These are phyloP conservation scores for carrot (Daucus carota) DNA, from an alignment of 129 eudicot genomes.

Conservation along the genomic window DH1_v3.0 NC_030385.2:27002001-27002500, in stretches of 20 bases:
- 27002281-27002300: background rate
- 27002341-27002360: background rate
- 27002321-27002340: background rate
- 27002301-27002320: background rate
- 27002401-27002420: background rate
- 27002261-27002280: background rate
- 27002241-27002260: background rate
- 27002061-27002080: slow-evolving; percentile 97
- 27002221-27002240: background rate
- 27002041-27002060: slow-evolving; percentile 86
- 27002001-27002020: slow-evolving; percentile 74
- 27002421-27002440: slow-evolving; percentile 48
- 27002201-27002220: background rate
- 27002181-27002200: slow-evolving; percentile 52
- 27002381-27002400: background rate
- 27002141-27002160: slow-evolving; percentile 82
- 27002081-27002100: slow-evolving; percentile 60
- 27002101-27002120: slow-evolving; percentile 61
- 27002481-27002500: slow-evolving; percentile 71
- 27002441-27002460: slow-evolving; percentile 98
- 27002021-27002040: slow-evolving; percentile 98
- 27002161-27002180: slow-evolving; percentile 84
- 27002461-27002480: slow-evolving; percentile 84
- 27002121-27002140: slow-evolving; percentile 97
- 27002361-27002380: background rate